Conservation (phyloP, 495 filamentous ascomycete genomes). For the Tuber borchii region DNA sequence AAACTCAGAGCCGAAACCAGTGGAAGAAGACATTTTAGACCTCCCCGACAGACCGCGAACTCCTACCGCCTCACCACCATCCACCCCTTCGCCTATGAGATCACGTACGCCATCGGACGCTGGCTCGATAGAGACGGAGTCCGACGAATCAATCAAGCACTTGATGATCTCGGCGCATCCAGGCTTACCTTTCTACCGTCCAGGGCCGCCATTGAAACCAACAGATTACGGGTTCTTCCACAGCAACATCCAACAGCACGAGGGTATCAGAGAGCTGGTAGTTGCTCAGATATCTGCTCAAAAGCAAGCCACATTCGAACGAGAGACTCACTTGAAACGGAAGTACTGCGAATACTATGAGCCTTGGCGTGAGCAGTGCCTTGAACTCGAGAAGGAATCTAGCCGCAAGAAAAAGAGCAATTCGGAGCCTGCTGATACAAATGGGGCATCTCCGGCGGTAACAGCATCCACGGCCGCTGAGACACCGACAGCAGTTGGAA, state of each 20-base stretch:
- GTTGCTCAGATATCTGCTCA: constrained; percentile 37
- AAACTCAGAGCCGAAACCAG: constrained; percentile 7
- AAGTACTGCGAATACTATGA: constrained; percentile 35
- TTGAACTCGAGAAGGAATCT: constrained; percentile 39
- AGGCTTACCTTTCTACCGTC: constrained; percentile 34
- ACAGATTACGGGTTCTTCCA: constrained; percentile 36
- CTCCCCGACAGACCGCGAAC: constrained; percentile 18
- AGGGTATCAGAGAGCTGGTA: constrained; percentile 32
- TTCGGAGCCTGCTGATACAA: constrained; percentile 35
- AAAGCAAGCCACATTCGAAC: constrained; percentile 30
- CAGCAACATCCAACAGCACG: constrained; percentile 28
- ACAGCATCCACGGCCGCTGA: constrained; percentile 23
- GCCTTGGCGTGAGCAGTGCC: constrained; percentile 32
- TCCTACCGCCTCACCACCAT: constrained; percentile 24
- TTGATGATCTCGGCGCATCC: constrained; percentile 10
- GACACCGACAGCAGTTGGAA: constrained; percentile 22
- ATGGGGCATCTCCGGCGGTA: constrained; percentile 28
- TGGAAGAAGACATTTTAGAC: constrained; percentile 16
- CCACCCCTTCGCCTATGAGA: constrained; percentile 29
- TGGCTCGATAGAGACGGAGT: constrained; percentile 31
- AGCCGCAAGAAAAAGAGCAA: constrained; percentile 39
- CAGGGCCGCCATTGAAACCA: constrained; percentile 32
- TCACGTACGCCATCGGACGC: constrained; percentile 22
- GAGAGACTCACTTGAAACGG: constrained; percentile 32
- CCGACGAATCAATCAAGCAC: constrained; percentile 22